Conservation (phyloP, 371 early-diverging fungal genomes). For the Zychaea mexicana region DNA sequence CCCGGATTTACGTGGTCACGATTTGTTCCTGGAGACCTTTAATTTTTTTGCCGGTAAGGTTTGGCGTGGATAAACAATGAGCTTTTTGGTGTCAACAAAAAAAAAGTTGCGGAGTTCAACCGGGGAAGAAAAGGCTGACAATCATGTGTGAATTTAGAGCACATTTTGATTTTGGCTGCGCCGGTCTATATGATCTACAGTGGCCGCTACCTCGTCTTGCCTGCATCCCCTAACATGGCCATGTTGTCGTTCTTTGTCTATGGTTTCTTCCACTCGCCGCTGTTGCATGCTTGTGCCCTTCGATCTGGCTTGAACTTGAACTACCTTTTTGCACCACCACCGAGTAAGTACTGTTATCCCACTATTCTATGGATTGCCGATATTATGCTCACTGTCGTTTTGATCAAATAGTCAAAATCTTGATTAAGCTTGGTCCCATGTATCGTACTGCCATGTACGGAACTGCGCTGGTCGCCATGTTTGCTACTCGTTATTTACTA, state of each 20-base stretch:
- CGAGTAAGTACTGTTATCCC: constrained; percentile 55
- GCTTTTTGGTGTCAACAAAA: neutral
- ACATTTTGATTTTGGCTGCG: constrained; percentile 51
- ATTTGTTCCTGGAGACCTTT: constrained; percentile 53
- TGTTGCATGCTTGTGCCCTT: constrained; percentile 57
- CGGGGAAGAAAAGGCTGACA: neutral
- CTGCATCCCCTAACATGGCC: constrained; percentile 50
- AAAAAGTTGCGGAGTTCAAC: neutral
- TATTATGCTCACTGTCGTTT: neutral
- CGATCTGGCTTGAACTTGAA: constrained; percentile 59
- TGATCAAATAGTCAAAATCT: constrained; percentile 29
- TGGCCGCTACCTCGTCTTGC: constrained; percentile 58
- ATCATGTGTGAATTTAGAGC: constrained; percentile 40
- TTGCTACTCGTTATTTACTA: constrained; percentile 23
- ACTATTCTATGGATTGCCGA: too few relatives aligned
- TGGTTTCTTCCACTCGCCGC: constrained; percentile 58
- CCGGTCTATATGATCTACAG: constrained; percentile 65
- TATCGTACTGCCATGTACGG: constrained; percentile 46
- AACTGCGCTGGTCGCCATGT: constrained; percentile 29
- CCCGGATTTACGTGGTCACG: constrained; percentile 62
- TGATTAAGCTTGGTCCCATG: constrained; percentile 40
- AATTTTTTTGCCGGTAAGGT: constrained; percentile 67
- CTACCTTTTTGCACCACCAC: constrained; percentile 62
- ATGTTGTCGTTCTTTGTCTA: constrained; percentile 58
- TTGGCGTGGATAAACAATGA: neutral